phyloP scores from a whole-genome alignment of 768 basidiomycete genomes.

The Mrakia hoshinonis region DNA sequence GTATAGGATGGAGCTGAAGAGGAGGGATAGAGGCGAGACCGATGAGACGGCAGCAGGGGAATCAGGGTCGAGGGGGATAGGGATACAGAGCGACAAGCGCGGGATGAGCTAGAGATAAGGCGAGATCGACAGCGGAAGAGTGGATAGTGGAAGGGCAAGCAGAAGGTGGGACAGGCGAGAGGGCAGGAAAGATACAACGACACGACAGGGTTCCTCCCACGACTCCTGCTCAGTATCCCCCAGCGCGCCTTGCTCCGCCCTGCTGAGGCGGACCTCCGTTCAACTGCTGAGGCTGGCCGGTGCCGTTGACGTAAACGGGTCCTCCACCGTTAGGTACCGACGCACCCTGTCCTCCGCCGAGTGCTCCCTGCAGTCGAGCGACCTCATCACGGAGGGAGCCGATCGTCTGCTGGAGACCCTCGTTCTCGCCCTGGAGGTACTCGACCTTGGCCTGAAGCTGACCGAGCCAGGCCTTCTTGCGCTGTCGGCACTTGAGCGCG shows the following conservation, averaged over 20 bases:
- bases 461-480: constrained; percentile 95
- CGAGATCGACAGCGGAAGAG: neutral
- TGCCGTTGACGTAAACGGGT: constrained; percentile 3
- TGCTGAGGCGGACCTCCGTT: neutral
- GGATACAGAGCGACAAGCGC: neutral
- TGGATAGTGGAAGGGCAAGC: neutral
- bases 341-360: constrained; percentile 28
- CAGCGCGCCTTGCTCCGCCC: neutral
- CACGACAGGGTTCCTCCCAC: neutral
- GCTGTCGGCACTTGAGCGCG: constrained; percentile 95
- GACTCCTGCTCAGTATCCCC: neutral
- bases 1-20: neutral
- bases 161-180: neutral
- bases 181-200: neutral
- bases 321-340: neutral
- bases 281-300: neutral
- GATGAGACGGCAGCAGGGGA: neutral
- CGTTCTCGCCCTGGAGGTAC: constrained; percentile 84
- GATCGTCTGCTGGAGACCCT: constrained; percentile 77
- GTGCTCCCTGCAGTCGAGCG: constrained; percentile 53
- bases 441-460: constrained; percentile 91
- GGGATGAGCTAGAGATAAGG: neutral
- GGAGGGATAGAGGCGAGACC: neutral
- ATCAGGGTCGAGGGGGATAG: neutral
- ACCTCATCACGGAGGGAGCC: constrained; percentile 86